These are phyloP conservation scores for Rhodotorula taiwanensis DNA, from an alignment of 768 basidiomycete genomes.

Conservation along the genomic window DNA sequence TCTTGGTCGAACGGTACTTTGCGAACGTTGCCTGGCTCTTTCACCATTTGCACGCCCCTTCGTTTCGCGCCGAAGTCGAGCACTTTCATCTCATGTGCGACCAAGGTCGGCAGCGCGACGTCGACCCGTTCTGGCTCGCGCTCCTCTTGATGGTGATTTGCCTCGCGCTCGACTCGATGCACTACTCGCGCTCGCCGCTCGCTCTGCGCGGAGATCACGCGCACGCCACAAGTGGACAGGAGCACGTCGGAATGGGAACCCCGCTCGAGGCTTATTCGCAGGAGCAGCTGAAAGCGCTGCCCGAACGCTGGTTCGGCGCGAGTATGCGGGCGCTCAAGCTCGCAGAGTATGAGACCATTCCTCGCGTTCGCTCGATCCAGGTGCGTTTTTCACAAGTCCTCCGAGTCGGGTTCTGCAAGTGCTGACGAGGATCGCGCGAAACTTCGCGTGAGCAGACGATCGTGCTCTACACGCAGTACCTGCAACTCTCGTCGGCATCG, in stretches of 20 bases:
- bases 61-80: constrained; percentile 34
- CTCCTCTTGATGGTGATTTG: constrained; percentile 37
- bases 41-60: constrained; percentile 19
- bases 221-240: neutral
- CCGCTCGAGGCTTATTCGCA: constrained; percentile 17
- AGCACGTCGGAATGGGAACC: neutral
- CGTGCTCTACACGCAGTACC: constrained; percentile 35
- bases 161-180: constrained; percentile 34
- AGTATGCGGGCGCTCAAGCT: constrained; percentile 27
- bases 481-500: constrained; percentile 32
- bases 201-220: constrained; percentile 4
- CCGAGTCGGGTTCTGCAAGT: too few relatives aligned
- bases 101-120: neutral
- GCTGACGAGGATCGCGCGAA: neutral
- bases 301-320: constrained; percentile 26
- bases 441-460: constrained; percentile 21
- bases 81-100: constrained; percentile 27
- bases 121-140: constrained; percentile 28
- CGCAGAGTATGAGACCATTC: constrained; percentile 30
- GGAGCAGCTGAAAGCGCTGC: constrained; percentile 14
- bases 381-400: neutral
- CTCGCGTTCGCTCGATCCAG: constrained; percentile 33
- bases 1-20: constrained; percentile 32
- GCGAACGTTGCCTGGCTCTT: constrained; percentile 34
- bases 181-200: constrained; percentile 31